Percentiles rank a stretch among this genome's conserved stretches.
Evolutionary conservation across 805 yeast genomes (phyloP).

Genomic region (Starmerella stellata): DNA sequence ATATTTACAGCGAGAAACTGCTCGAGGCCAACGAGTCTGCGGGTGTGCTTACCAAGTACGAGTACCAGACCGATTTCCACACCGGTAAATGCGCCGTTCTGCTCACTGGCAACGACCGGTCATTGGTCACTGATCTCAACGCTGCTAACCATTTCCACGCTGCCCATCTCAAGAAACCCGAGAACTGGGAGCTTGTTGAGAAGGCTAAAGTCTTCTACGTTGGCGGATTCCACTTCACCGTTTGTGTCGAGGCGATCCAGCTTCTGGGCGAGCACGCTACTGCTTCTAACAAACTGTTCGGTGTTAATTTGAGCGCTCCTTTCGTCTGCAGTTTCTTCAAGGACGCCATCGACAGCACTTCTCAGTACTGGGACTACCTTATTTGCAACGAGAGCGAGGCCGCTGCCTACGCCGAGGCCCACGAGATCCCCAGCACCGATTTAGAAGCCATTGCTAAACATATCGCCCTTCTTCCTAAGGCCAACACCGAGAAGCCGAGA

Average conservation of each 20-base stretch:
- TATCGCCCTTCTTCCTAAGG: constrained; percentile 65
- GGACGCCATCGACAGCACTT: constrained; percentile 59
- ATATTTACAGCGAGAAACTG: constrained; percentile 65
- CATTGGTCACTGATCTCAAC: constrained; percentile 85
- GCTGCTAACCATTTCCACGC: constrained; percentile 96
- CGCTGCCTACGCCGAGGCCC: constrained; percentile 78
- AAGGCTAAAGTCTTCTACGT: constrained; percentile 69
- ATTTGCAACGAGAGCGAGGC: constrained; percentile 97
- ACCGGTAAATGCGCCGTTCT: constrained; percentile 98
- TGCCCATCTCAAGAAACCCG: constrained; percentile 68
- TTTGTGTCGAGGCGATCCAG: constrained; percentile 83
- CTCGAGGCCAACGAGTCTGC: constrained; percentile 67
- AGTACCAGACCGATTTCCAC: constrained; percentile 53
- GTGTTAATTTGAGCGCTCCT: constrained; percentile 87
- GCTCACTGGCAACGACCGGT: constrained; percentile 73
- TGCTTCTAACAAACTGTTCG: constrained; percentile 54
- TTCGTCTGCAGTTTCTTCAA: constrained; percentile 92
- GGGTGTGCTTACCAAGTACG: constrained; percentile 75
- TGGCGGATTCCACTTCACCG: constrained; percentile 99
- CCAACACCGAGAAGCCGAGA: constrained; percentile 49
- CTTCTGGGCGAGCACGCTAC: constrained; percentile 87
- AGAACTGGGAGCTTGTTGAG: constrained; percentile 76
- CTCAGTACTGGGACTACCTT: constrained; percentile 78
- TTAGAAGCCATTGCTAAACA: constrained; percentile 62
- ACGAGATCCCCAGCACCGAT: constrained; percentile 43